Conservation (phyloP, 306 rosid genomes). For the Sicyos baderoa region DNA sequence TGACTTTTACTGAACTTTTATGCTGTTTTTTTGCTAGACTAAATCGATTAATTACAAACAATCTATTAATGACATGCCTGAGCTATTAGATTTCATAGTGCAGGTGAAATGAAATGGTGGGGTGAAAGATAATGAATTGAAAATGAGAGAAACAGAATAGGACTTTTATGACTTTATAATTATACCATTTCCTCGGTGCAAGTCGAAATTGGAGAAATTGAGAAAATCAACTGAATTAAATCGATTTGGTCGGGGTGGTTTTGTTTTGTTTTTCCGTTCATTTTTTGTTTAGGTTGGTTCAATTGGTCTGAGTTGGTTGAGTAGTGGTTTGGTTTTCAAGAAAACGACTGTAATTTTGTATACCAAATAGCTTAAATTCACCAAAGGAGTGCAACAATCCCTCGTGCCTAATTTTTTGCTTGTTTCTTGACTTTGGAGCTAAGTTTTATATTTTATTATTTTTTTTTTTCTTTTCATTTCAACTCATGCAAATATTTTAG, state of each 20-base stretch:
- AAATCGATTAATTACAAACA: background rate
- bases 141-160: too few species aligned
- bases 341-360: background rate
- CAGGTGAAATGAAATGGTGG: background rate
- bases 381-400: background rate
- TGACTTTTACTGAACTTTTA: background rate
- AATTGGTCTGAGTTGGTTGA: background rate
- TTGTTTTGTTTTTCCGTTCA: background rate
- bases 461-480: background rate
- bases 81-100: background rate
- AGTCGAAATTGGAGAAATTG: background rate
- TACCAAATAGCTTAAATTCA: background rate
- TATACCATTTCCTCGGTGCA: background rate
- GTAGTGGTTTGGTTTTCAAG: background rate
- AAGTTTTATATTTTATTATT: background rate
- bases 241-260: background rate
- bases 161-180: too few species aligned
- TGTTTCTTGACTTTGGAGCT: background rate
- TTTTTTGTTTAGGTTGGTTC: background rate
- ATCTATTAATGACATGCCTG: background rate
- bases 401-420: background rate
- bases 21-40: background rate
- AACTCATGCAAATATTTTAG: background rate
- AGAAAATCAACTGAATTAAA: background rate
- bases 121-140: background rate